These are phyloP conservation scores for Hamigera avellanea DNA, from an alignment of 495 filamentous ascomycete species.

Conservation along the genomic window DNA sequence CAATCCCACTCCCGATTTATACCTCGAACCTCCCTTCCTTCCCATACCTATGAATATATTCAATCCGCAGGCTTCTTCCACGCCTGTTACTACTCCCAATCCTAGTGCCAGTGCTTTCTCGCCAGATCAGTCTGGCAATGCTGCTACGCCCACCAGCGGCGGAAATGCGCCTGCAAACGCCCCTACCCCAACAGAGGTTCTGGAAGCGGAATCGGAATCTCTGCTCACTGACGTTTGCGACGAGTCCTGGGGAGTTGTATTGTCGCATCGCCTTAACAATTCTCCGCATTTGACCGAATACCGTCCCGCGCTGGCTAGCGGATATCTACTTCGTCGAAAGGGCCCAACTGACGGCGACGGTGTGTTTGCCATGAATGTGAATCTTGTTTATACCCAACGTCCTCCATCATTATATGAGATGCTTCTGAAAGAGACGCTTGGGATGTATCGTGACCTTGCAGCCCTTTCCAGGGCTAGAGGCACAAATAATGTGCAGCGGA, in stretches of 20 bases:
- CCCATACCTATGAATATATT: slow-evolving; percentile 21
- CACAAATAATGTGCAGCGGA: slow-evolving; percentile 46
- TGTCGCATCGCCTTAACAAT: slow-evolving; percentile 60
- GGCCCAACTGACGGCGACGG: slow-evolving; percentile 49
- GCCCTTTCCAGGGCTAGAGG: slow-evolving; percentile 62
- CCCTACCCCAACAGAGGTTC: slow-evolving; percentile 43
- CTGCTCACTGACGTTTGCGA: slow-evolving; percentile 68
- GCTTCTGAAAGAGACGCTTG: slow-evolving; percentile 58
- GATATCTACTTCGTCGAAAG: slow-evolving; percentile 67
- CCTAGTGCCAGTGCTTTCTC: slow-evolving; percentile 31
- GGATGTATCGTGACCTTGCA: slow-evolving; percentile 64
- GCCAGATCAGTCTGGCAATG: slow-evolving; percentile 30
- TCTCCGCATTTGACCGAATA: slow-evolving; percentile 51
- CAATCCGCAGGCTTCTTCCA: slow-evolving; percentile 22
- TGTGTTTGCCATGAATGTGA: slow-evolving; percentile 51
- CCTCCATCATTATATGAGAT: slow-evolving; percentile 37
- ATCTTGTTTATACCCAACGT: slow-evolving; percentile 47
- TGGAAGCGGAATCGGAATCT: slow-evolving; percentile 58
- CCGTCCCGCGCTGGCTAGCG: slow-evolving; percentile 54
- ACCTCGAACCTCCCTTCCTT: slow-evolving; percentile 32
- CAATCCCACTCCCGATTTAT: slow-evolving; percentile 53
- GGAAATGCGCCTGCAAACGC: slow-evolving; percentile 26
- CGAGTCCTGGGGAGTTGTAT: slow-evolving; percentile 68
- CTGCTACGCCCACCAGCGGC: slow-evolving; percentile 21
- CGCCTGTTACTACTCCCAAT: slow-evolving; percentile 34